Evolutionary conservation across 2,329 filamentous ascomycete genomes (phyloP).

Genomic region (Aspergillus glaucus): DNA sequence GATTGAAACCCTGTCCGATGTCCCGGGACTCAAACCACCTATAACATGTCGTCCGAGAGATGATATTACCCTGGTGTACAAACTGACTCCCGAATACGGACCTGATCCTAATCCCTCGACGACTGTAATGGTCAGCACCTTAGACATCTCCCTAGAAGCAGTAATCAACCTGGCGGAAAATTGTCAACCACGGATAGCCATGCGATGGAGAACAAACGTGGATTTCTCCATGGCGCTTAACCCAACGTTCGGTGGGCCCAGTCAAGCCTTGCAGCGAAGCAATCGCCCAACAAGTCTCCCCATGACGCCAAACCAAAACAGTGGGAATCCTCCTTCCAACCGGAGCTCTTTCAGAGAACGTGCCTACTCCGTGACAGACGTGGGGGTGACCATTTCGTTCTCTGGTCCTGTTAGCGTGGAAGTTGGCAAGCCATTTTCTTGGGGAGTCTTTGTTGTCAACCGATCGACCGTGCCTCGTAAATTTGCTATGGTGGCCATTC

Average conservation of each 20-base stretch:
- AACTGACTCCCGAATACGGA: constrained; percentile 38
- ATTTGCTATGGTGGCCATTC: constrained; percentile 50
- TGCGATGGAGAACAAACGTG: constrained; percentile 45
- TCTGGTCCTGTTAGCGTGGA: constrained; percentile 45
- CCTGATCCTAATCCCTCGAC: constrained; percentile 30
- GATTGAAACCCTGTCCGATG: constrained; percentile 38
- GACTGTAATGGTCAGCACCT: constrained; percentile 32
- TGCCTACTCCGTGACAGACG: constrained; percentile 33
- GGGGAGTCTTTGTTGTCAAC: constrained; percentile 56
- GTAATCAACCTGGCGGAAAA: constrained; percentile 34
- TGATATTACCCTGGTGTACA: constrained; percentile 53
- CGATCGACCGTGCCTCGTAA: constrained; percentile 48
- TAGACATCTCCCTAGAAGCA: constrained; percentile 45
- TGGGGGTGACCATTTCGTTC: constrained; percentile 52
- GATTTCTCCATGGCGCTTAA: constrained; percentile 45
- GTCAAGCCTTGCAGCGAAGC: constrained; percentile 39
- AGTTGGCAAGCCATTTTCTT: constrained; percentile 49
- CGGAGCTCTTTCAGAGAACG: constrained; percentile 31
- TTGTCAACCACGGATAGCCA: constrained; percentile 40
- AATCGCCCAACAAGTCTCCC: constrained; percentile 42
- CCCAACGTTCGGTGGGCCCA: constrained; percentile 41
- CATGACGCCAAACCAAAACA: constrained; percentile 21
- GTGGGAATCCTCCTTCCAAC: constrained; percentile 16
- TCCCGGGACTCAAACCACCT: constrained; percentile 28
- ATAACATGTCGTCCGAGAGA: constrained; percentile 47